Percentiles rank a stretch among this genome's conserved stretches.
Evolutionary conservation across 2,329 filamentous ascomycete species (phyloP).

Genomic region (Bretziella fagacearum): DNA sequence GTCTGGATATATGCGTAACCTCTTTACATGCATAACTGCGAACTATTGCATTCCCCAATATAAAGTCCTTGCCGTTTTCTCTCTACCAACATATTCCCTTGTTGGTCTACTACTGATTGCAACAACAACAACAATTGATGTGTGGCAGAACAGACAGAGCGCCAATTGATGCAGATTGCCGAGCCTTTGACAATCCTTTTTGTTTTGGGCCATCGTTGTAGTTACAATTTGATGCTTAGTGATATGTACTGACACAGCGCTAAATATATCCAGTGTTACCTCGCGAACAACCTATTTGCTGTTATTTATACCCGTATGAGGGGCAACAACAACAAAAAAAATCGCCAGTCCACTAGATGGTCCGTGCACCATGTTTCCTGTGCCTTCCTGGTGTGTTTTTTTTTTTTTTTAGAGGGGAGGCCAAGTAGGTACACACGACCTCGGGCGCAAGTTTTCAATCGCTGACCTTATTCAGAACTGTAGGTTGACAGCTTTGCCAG

Average conservation of each 20-base stretch:
- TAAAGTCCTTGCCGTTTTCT: background rate
- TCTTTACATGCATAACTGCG: background rate
- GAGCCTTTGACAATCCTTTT: background rate
- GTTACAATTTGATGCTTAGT: background rate
- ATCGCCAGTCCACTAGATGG: background rate
- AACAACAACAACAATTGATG: background rate
- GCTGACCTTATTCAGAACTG: constrained; percentile 1
- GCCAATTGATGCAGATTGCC: background rate
- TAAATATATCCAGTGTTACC: too few relatives aligned
- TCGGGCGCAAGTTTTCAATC: constrained; percentile 2
- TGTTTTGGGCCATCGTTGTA: too few relatives aligned
- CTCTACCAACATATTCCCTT: background rate
- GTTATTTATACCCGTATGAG: too few relatives aligned
- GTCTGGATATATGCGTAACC: background rate
- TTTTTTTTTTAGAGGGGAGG: background rate
- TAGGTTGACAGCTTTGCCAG: background rate
- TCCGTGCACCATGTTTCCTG: background rate
- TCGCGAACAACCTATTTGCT: too few relatives aligned
- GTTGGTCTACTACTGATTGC: too few relatives aligned
- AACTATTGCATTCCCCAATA: too few relatives aligned
- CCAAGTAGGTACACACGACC: too few relatives aligned
- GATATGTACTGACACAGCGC: background rate
- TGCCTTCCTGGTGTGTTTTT: background rate
- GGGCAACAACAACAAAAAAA: background rate
- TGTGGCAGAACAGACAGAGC: background rate